Base-by-base conservation (phyloP, 2,329 filamentous ascomycete genomes). In the Lecanosticta acicola region DNA sequence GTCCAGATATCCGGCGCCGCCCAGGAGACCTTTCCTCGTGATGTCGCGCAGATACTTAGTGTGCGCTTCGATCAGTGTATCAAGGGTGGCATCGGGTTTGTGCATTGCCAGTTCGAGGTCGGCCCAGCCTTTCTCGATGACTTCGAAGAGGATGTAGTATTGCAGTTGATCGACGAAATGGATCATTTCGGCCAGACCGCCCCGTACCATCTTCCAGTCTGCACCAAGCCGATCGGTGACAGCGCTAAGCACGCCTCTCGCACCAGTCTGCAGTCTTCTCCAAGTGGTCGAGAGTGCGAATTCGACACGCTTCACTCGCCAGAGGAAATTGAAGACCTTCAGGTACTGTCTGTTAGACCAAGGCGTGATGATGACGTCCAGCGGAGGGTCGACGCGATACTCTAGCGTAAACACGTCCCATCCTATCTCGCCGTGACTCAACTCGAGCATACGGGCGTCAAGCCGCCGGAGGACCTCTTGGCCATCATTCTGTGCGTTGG, bases 391-490 rank as follows among this genome's bases (percentile, higher is more conserved):
- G 57, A 98, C 93, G 66, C 97, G 96, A 71, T 98, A 98, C 66
- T 98, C 94, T 7, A 98, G 80, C 0, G 93, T 98, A 69, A 98
- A 98, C 63, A 94, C 95, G 63, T 98, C 93, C 93, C 93, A 98
- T 40, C 93, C 93, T 43, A 96, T 97, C 60, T 98, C 93, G 41
- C 93, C 93, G 59, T 96, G 90, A 7, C 86, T 94, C 4, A 97
- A 78, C 69, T 97, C 91, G 33, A 98, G 77, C 91, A 98, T 97
- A 51, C 94, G 86, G n/a, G 93, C 91, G 67, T 98, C 93, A 3
- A 98, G 78, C 9, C 93, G 81, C 3, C 88, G 82, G 20, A 98
- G 79, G 3, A 98, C 90, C 62, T 98, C 94, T 1, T 87, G 80
- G 3, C 85, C 85, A 67, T 98, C 93, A 63, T 89, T 94, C 66